These are phyloP conservation scores for Leccinum fibrillosum DNA, from an alignment of 768 basidiomycete species.

Conservation along the genomic window DNA sequence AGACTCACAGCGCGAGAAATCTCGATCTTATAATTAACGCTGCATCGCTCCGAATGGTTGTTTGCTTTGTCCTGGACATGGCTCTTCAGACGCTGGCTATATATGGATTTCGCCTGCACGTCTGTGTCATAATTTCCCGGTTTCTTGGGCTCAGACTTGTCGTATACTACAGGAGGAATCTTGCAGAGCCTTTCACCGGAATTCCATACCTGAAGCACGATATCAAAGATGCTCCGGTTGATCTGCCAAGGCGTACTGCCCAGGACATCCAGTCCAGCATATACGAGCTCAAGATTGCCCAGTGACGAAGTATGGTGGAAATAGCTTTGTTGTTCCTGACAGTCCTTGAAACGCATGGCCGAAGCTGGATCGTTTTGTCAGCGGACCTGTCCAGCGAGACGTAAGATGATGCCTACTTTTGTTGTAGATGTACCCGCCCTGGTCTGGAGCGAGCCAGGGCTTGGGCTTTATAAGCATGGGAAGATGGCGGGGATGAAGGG, in stretches of 20 bases:
- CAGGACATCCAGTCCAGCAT: slow-evolving; percentile 85
- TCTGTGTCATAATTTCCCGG: slow-evolving; percentile 43
- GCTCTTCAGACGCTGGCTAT: slow-evolving; percentile 51
- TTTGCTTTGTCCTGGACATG: slow-evolving; percentile 62
- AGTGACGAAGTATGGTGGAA: slow-evolving; percentile 68
- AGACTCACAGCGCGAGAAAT: slow-evolving; percentile 81
- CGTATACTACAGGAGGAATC: slow-evolving; percentile 72
- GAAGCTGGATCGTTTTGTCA: slow-evolving; percentile 37
- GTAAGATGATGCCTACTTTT: slow-evolving; percentile 46
- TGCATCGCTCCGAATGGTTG: slow-evolving; percentile 90
- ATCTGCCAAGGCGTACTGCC: slow-evolving; percentile 89
- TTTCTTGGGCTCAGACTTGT: slow-evolving; percentile 60
- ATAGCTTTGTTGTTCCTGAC: slow-evolving; percentile 76
- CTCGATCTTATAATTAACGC: slow-evolving; percentile 94
- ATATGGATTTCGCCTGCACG: slow-evolving; percentile 52
- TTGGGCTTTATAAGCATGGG: slow-evolving; percentile 94
- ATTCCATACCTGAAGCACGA: slow-evolving; percentile 84
- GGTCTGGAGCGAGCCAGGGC: slow-evolving; percentile 74
- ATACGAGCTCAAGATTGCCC: slow-evolving; percentile 81
- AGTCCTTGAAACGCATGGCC: slow-evolving; percentile 94
- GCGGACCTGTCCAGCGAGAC: neutral
- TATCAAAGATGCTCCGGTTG: slow-evolving; percentile 74
- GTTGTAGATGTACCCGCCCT: slow-evolving; percentile 84
- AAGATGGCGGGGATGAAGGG: slow-evolving; percentile 88
- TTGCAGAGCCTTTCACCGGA: slow-evolving; percentile 77